Base-by-base conservation (phyloP, 176 grass and related monocot species). In the Oryza rufipogon region DNA sequence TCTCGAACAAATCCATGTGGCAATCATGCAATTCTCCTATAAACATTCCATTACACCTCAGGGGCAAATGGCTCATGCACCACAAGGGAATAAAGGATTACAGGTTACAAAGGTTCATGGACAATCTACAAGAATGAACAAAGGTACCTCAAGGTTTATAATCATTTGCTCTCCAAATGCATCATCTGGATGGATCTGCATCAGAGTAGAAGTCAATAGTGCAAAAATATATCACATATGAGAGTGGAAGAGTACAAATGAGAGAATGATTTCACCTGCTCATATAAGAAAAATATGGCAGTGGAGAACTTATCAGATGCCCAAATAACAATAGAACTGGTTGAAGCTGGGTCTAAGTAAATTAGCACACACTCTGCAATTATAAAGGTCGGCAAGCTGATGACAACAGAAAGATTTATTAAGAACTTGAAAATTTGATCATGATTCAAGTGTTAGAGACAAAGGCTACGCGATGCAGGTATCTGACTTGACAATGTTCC, bases 321-420 rank as follows among this genome's bases (percentile, higher is more conserved):
- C 96, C 96, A 98, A 76, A 77, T 74, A 86, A 93, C 96, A 86
- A 98, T 90, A 77, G 87, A 56, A 90, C 22, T 42, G 28, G 91
- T 92, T 65, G 93, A 88, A 87, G 70, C 86, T 78, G 96, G 93
- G 83, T 98, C 87, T 64, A 98, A 76, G 41, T 98, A 98, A 93
- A 98, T 98, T 80, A 98, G 90, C 74, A 98, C 96, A 81, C 96
- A 98, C 74, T 95, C 96, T 89, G 93, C 93, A 95, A 98, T 98
- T 92, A 98, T 98, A 93, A 98, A 98, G 75, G 92, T 98, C 76
- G 93, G 96, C 93, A 95, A 83, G 91, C 93, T 98, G 89, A 90
- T 87, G 91, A 79, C 91, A 95, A 84, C 36, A 97, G 91, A 89
- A 86, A 90, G 72, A 30, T 79, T 79, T 75, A 90, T 89, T 72